A percentile compares a stretch with the other conserved stretches of the same genome.
Conservation (phyloP, 164 flowering plant genomes). For the Vitis labrusca region DNA sequence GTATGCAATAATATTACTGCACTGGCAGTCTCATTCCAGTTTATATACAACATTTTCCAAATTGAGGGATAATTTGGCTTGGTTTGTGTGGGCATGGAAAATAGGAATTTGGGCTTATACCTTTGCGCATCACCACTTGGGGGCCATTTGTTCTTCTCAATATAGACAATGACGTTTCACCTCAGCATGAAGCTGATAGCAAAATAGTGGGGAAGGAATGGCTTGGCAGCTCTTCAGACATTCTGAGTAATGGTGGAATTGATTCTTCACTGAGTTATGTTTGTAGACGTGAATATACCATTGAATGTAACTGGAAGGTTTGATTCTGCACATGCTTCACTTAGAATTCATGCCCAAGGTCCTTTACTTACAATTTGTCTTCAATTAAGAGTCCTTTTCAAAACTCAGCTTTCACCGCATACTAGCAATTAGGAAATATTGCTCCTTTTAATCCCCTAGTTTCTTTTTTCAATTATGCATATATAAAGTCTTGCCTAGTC, state of each 20-base stretch:
- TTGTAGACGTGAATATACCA: conserved; percentile 77
- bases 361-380: neutral
- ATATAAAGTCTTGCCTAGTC: neutral
- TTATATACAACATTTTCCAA: neutral
- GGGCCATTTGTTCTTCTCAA: conserved; percentile 86
- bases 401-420: too few species aligned
- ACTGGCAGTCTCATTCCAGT: neutral
- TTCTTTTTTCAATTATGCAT: too few species aligned
- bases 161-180: conserved; percentile 27
- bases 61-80: conserved; percentile 13
- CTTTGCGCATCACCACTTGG: conserved; percentile 70
- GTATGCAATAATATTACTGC: conserved; percentile 35
- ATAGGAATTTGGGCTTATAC: conserved; percentile 84
- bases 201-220: conserved; percentile 57
- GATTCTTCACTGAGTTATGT: conserved; percentile 64
- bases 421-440: neutral
- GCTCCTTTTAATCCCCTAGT: too few species aligned
- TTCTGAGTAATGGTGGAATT: conserved; percentile 51
- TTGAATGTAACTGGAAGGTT: conserved; percentile 98
- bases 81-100: conserved; percentile 16
- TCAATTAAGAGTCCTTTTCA: neutral
- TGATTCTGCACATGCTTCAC: neutral
- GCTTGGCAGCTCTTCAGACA: conserved; percentile 76
- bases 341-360: neutral
- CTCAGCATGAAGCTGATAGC: conserved; percentile 23